phyloP scores from a whole-genome alignment of 331 rosid genomes.

The Rhamnella rubrinervis region DNA sequence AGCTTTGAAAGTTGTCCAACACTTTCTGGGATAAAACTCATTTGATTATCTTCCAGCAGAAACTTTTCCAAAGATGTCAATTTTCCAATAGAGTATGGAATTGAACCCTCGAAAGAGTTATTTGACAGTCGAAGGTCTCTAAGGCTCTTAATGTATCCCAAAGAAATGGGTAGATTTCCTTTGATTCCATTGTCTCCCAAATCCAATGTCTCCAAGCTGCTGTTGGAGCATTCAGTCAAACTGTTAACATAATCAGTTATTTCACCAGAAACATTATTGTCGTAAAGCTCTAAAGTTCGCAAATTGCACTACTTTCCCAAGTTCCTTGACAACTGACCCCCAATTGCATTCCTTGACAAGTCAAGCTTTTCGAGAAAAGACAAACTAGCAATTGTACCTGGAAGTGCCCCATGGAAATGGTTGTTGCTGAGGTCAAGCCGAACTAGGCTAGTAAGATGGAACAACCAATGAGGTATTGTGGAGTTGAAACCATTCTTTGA shows the following conservation, averaged over 20 bases:
- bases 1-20: conserved; percentile 5
- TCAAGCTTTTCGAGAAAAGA: conserved; percentile 9
- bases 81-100: background rate
- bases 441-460: conserved; percentile 3
- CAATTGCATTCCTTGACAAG: conserved; percentile 3
- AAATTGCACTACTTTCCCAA: conserved; percentile 22
- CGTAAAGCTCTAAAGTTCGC: background rate
- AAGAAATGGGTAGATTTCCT: conserved; percentile 5
- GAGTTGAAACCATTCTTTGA: conserved; percentile 6
- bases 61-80: background rate
- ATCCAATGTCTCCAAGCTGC: background rate
- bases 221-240: conserved; percentile 15
- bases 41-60: background rate
- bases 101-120: conserved; percentile 13
- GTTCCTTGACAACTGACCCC: conserved; percentile 2
- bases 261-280: conserved; percentile 6
- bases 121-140: background rate
- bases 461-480: background rate
- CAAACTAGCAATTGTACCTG: conserved; percentile 1
- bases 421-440: background rate
- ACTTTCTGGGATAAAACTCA: conserved; percentile 3
- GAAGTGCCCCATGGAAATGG: background rate
- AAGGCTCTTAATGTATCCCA: background rate
- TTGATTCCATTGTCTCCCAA: background rate
- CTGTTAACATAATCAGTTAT: conserved; percentile 8